Conservation (phyloP, 225 moss, liverwort and hornwort species). For the Sphagnum contortum region DNA sequence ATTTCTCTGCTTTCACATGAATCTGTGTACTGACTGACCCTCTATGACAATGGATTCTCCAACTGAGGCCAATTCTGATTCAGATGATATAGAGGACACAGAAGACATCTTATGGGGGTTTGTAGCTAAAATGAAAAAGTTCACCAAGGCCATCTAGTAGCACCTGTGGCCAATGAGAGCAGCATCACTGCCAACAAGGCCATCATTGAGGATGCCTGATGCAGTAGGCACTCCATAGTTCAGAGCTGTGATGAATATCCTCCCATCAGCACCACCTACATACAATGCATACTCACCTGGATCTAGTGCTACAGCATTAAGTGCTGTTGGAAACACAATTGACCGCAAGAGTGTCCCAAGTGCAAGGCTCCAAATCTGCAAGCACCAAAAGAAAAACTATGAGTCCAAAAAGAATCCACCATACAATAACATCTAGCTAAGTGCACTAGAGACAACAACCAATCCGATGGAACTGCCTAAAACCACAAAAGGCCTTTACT, state of each 20-base stretch:
- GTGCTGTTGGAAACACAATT: slow-evolving; percentile 85
- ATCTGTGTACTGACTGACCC: too few species aligned
- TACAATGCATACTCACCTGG: slow-evolving; percentile 97
- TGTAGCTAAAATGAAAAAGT: not conserved
- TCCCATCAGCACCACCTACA: slow-evolving; percentile 91
- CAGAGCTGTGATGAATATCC: slow-evolving; percentile 92
- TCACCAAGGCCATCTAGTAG: not conserved
- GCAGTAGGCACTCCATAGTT: slow-evolving; percentile 94
- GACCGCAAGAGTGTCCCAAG: slow-evolving; percentile 84
- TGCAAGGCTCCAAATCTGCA: slow-evolving; percentile 96
- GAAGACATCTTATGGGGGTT: not conserved
- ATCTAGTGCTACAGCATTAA: slow-evolving; percentile 81
- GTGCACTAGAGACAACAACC: too few species aligned
- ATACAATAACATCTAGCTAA: too few species aligned
- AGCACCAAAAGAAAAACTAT: slow-evolving; percentile 1
- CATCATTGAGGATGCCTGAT: slow-evolving; percentile 80
- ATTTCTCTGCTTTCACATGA: too few species aligned
- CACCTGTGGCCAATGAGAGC: slow-evolving; percentile 96
- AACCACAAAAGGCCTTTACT: too few species aligned
- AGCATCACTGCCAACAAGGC: slow-evolving; percentile 84
- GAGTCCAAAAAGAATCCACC: too few species aligned
- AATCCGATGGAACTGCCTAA: too few species aligned
- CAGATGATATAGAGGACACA: not conserved
- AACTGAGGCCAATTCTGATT: not conserved
- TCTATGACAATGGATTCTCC: not conserved